Percentiles rank a stretch among this genome's conserved stretches.
Evolutionary conservation across 345 rosid genomes (phyloP).

Genomic region (Melastoma malabathricum): DNA sequence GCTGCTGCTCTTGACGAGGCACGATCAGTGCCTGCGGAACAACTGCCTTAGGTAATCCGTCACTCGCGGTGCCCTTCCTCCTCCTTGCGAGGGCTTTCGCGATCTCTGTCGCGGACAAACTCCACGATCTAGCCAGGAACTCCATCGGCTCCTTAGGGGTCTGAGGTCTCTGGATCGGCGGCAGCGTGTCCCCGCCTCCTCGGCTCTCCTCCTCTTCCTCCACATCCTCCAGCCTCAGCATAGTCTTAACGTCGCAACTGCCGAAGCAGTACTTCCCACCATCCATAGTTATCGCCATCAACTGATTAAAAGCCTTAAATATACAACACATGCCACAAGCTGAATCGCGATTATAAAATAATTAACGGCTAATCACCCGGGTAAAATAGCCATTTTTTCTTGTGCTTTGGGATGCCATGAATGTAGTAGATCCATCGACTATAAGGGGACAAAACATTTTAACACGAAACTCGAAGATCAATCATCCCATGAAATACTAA

Average conservation of each 20-base stretch:
- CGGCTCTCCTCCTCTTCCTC: constrained; percentile 49
- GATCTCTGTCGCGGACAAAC: constrained; percentile 78
- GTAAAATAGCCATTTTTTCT: neutral
- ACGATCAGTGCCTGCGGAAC: constrained; percentile 28
- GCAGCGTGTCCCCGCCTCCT: constrained; percentile 20
- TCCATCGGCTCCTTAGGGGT: constrained; percentile 93
- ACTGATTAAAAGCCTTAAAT: too few relatives aligned
- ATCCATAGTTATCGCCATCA: constrained; percentile 28
- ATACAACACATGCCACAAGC: too few relatives aligned
- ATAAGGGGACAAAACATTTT: neutral
- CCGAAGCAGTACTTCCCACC: constrained; percentile 9
- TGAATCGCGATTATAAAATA: too few relatives aligned
- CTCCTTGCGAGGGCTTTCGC: constrained; percentile 78
- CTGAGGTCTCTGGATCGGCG: constrained; percentile 55
- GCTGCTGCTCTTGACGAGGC: constrained; percentile 12
- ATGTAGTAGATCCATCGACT: too few relatives aligned
- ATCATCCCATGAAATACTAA: too few relatives aligned
- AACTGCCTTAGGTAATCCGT: constrained; percentile 14
- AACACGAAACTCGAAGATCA: neutral
- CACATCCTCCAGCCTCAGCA: constrained; percentile 27
- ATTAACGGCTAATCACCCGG: too few relatives aligned
- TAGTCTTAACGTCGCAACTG: constrained; percentile 25
- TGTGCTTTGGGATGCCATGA: constrained; percentile 1
- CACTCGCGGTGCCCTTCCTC: constrained; percentile 32
- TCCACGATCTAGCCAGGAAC: constrained; percentile 89